Conservation (phyloP, 768 basidiomycete species). For the Leccinum incarnatum region DNA sequence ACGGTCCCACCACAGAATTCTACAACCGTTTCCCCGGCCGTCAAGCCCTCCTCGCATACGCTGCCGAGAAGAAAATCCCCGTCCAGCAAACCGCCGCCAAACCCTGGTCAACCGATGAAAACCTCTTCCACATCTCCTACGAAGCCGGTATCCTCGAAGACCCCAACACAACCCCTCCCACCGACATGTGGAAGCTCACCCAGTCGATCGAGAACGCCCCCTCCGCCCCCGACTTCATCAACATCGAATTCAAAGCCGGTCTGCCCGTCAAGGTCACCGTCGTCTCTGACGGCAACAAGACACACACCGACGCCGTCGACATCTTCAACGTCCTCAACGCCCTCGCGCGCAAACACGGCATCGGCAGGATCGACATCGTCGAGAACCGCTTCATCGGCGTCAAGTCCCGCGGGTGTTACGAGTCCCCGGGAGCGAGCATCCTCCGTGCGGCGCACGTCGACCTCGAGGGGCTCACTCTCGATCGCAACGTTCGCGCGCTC, state of each 20-base stretch:
- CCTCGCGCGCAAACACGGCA: conserved; percentile 90
- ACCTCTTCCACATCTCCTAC: conserved; percentile 99
- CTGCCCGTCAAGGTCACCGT: conserved; percentile 80
- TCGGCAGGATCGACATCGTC: conserved; percentile 97
- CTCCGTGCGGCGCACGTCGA: conserved; percentile 94
- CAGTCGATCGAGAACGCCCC: conserved; percentile 81
- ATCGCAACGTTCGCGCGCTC: conserved; percentile 92
- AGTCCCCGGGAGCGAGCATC: conserved; percentile 95
- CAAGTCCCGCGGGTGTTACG: conserved; percentile 99
- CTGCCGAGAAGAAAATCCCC: conserved; percentile 83
- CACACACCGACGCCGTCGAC: conserved; percentile 88
- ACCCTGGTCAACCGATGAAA: conserved; percentile 99
- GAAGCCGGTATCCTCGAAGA: conserved; percentile 99
- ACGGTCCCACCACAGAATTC: conserved; percentile 56
- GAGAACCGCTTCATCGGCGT: conserved; percentile 99
- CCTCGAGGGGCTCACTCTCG: conserved; percentile 95
- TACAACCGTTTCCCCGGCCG: conserved; percentile 98
- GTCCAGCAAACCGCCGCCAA: conserved; percentile 94
- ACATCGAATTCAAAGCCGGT: conserved; percentile 84
- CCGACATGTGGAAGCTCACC: conserved; percentile 99
- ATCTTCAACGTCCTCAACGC: conserved; percentile 91
- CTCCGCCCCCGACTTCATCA: conserved; percentile 68
- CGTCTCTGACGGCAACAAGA: conserved; percentile 40
- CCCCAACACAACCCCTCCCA: conserved; percentile 89
- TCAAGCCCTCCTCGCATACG: conserved; percentile 87